Evolutionary conservation across 1,284 basidiomycete genomes (phyloP), one percentile per base, ranked within the genome.

Genomic region (Sporisorium reilianum): DNA sequence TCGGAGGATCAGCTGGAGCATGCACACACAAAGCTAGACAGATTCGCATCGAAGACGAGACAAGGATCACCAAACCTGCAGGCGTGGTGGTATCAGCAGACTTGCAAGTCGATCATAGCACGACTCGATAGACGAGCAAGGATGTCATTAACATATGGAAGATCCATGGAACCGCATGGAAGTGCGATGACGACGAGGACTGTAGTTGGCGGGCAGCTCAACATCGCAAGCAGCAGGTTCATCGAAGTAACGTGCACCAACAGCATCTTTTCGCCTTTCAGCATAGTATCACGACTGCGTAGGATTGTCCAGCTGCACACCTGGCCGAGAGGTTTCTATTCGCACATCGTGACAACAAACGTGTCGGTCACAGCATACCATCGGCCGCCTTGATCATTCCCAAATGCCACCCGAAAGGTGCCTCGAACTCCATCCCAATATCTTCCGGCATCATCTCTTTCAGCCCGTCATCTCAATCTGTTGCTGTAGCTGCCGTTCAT

Each of bases 401-500:
- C 18, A n/a, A 38, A 16, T 5, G 14, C 16, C 3, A 8, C 5
- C 36, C 18, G 36, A 38, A 38, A 8, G 4, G 16, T n/a, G 14
- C 18, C 14, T n/a, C 36, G 36, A 41, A n/a, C 38, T 20, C 6
- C 38, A 20, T 18, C 9, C 8, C n/a, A 10, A 6, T n/a, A 1
- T n/a, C n/a, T 20, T 41, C 20, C 38, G 20, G n/a, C n/a, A 41
- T 41, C n/a, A 9, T 18, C 23, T 45, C 44, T 45, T 11, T 14
- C 23, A 46, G 5, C 45, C 9, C 46, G 46, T 11, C 28, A 20
- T 3, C 18, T 20, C 46, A 20, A 28, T 48, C n/a, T 48, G 28
- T 28, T 48, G 46, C 46, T 48, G 46, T 48, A 48, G 26, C 28
- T 30, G 46, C 20, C n/a, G 28, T 26, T 30, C 46, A 30, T 12